A percentile compares a stretch with the other conserved stretches of the same genome.
phyloP scores from a whole-genome alignment of 2,329 filamentous ascomycete genomes.

The Aspergillus quadricinctus region DNA sequence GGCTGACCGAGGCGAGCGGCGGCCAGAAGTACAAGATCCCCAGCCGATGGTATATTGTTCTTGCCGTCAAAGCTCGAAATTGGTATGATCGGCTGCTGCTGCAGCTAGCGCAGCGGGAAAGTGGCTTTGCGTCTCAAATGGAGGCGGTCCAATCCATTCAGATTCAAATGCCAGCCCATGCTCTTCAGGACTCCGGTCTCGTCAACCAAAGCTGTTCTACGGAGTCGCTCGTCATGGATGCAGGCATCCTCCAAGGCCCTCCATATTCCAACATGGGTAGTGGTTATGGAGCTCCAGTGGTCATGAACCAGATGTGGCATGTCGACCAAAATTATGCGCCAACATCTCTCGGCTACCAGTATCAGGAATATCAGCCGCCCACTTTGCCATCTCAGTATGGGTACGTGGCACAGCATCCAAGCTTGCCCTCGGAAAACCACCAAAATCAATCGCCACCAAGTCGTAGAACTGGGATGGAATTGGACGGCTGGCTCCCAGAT shows the following conservation, averaged over 20 bases:
- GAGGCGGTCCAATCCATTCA: not conserved
- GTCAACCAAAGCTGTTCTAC: constrained; percentile 5
- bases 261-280: constrained; percentile 16
- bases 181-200: constrained; percentile 6
- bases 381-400: constrained; percentile 19
- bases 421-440: constrained; percentile 8
- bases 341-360: constrained; percentile 13
- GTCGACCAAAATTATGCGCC: constrained; percentile 16
- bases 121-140: constrained; percentile 7
- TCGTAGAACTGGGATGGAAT: constrained; percentile 23
- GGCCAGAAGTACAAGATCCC: constrained; percentile 32
- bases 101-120: constrained; percentile 5
- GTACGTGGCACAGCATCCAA: constrained; percentile 18
- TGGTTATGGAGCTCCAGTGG: constrained; percentile 15
- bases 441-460: constrained; percentile 11
- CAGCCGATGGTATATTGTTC: constrained; percentile 29
- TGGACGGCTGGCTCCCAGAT: constrained; percentile 29
- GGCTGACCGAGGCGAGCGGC: constrained; percentile 31
- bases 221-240: constrained; percentile 13
- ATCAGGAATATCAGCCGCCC: constrained; percentile 14
- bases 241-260: constrained; percentile 12
- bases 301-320: constrained; percentile 22
- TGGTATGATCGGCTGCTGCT: constrained; percentile 30
- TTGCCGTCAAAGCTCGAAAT: constrained; percentile 28
- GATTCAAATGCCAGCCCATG: not conserved